Evolutionary conservation across 805 yeast genomes (phyloP).

Genomic region (Candida saitoana): DNA sequence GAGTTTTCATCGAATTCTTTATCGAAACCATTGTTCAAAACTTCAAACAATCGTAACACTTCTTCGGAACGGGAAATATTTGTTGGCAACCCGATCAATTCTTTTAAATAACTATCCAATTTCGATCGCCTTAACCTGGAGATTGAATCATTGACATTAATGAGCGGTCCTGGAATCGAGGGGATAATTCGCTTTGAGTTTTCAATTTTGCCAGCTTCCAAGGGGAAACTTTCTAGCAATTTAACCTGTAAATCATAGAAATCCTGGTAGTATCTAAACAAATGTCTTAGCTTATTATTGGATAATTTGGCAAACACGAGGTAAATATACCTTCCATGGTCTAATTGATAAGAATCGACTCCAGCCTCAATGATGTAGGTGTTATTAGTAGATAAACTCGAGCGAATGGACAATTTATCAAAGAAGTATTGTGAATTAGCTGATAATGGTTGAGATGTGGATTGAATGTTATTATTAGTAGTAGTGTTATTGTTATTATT

Average conservation of each 20-base stretch:
- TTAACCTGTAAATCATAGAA: conserved; percentile 90
- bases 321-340: conserved; percentile 88
- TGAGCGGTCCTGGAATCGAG: conserved; percentile 92
- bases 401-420: conserved; percentile 18
- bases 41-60: conserved; percentile 67
- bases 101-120: conserved; percentile 48
- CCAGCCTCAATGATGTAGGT: conserved; percentile 54
- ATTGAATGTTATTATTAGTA: neutral
- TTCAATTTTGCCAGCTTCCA: conserved; percentile 84
- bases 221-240: conserved; percentile 78
- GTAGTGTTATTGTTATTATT: neutral
- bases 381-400: conserved; percentile 28
- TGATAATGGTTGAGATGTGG: conserved; percentile 26
- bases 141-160: conserved; percentile 76
- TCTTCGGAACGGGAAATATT: conserved; percentile 68
- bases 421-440: conserved; percentile 37
- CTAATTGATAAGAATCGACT: conserved; percentile 75
- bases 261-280: conserved; percentile 91
- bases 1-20: conserved; percentile 37
- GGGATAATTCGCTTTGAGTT: conserved; percentile 80
- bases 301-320: conserved; percentile 63
- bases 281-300: conserved; percentile 62
- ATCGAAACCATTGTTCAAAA: conserved; percentile 59
- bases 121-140: conserved; percentile 53
- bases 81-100: conserved; percentile 67